phyloP scores from a whole-genome alignment of 805 yeast genomes.

The Wickerhamiella domercqiae region DNA sequence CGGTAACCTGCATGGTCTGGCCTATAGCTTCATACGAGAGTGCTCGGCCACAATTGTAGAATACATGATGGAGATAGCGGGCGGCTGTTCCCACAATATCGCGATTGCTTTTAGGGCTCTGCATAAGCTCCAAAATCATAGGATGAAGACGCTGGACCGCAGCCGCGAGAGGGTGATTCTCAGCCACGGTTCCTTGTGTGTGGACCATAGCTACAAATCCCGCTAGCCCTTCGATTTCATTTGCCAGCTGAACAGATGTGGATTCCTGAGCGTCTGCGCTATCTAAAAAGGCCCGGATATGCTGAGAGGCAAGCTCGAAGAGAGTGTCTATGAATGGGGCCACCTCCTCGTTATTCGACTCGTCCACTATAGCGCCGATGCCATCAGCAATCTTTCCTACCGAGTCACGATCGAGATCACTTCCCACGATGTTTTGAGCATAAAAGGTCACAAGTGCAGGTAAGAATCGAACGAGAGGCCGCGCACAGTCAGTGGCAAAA shows the following conservation, averaged over 20 bases:
- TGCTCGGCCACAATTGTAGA: slow-evolving; percentile 11
- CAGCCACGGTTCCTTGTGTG: slow-evolving; percentile 38
- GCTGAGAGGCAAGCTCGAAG: slow-evolving; percentile 34
- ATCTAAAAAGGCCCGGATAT: neutral
- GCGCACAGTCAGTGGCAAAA: slow-evolving; percentile 82
- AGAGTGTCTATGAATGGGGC: slow-evolving; percentile 48
- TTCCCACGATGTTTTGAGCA: slow-evolving; percentile 30
- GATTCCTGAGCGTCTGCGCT: neutral
- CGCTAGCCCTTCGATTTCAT: slow-evolving; percentile 37
- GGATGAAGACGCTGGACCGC: slow-evolving; percentile 8
- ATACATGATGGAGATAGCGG: slow-evolving; percentile 10
- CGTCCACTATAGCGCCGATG: slow-evolving; percentile 55
- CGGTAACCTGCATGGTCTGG: neutral
- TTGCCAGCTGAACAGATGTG: slow-evolving; percentile 8
- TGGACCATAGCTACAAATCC: slow-evolving; percentile 52
- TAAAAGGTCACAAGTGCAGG: slow-evolving; percentile 68
- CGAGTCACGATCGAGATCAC: slow-evolving; percentile 48
- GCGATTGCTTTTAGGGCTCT: slow-evolving; percentile 3
- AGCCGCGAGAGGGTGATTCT: slow-evolving; percentile 21
- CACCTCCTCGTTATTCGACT: slow-evolving; percentile 25
- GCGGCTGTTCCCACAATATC: slow-evolving; percentile 8
- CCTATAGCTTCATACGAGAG: slow-evolving; percentile 1
- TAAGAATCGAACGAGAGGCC: slow-evolving; percentile 44
- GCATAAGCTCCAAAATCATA: slow-evolving; percentile 5
- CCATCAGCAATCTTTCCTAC: slow-evolving; percentile 78